Percentiles rank a stretch among this genome's conserved stretches.
These are phyloP conservation scores for Ophiosphaerella narmari DNA, from an alignment of 2,329 filamentous ascomycete species.

Conservation along the genomic window DNA sequence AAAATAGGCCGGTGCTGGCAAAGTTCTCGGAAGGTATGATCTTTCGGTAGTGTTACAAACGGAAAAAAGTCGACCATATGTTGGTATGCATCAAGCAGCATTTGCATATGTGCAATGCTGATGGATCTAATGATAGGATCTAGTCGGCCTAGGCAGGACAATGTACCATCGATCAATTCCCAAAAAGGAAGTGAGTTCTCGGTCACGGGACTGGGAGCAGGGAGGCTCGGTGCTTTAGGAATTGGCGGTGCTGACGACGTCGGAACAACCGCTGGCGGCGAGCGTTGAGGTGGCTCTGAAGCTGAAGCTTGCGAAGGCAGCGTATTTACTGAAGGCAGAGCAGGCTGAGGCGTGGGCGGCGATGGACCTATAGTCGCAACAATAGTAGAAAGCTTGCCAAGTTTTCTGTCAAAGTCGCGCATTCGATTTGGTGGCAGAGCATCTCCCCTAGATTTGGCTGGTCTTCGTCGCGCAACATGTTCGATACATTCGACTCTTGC, in stretches of 20 bases:
- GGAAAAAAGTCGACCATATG: constrained; percentile 42
- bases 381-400: constrained; percentile 41
- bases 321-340: constrained; percentile 29
- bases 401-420: constrained; percentile 41
- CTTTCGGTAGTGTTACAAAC: constrained; percentile 38
- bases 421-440: constrained; percentile 33
- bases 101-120: constrained; percentile 41
- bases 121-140: constrained; percentile 42
- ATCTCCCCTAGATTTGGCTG: constrained; percentile 38
- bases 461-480: constrained; percentile 43
- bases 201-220: constrained; percentile 27
- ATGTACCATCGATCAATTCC: constrained; percentile 40
- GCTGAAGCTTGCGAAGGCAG: constrained; percentile 25
- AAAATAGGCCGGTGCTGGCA: constrained; percentile 39
- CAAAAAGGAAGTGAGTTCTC: constrained; percentile 38
- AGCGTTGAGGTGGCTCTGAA: constrained; percentile 26
- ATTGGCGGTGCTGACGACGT: constrained; percentile 19
- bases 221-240: constrained; percentile 23
- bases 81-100: constrained; percentile 37
- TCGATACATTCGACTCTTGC: constrained; percentile 44
- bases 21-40: constrained; percentile 31
- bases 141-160: constrained; percentile 36
- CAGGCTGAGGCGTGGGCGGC: constrained; percentile 24
- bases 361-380: constrained; percentile 32
- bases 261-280: constrained; percentile 15